Percentiles rank a stretch among this genome's conserved stretches.
Conservation (phyloP, 1,139 yeast species). For the Arxiozyma slooffiae region DNA sequence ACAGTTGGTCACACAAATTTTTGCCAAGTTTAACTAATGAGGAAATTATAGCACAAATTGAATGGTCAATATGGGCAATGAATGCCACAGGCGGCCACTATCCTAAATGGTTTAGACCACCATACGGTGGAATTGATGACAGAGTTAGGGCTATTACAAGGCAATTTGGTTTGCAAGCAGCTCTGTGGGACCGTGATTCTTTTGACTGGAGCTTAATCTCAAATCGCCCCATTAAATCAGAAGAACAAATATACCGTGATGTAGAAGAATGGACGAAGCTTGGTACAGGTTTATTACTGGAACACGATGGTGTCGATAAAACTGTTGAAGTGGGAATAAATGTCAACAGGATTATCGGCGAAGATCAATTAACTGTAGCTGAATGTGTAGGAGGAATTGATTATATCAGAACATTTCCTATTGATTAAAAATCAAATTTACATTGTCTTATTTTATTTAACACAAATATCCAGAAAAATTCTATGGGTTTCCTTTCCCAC, state of each 20-base stretch:
- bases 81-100: conserved; percentile 82
- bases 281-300: conserved; percentile 60
- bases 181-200: conserved; percentile 85
- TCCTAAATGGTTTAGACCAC: conserved; percentile 95
- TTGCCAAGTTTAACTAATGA: conserved; percentile 71
- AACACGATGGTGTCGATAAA: conserved; percentile 64
- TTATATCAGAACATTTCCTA: conserved; percentile 23
- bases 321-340: conserved; percentile 65
- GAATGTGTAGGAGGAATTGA: conserved; percentile 63
- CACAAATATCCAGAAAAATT: neutral
- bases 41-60: conserved; percentile 74
- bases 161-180: conserved; percentile 80
- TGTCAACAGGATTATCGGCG: conserved; percentile 43
- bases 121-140: conserved; percentile 89
- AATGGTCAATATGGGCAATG: conserved; percentile 98
- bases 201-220: conserved; percentile 76
- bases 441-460: too few species aligned
- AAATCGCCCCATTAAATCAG: conserved; percentile 34
- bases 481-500: too few species aligned
- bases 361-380: conserved; percentile 65
- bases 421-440: neutral
- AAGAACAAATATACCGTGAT: conserved; percentile 44
- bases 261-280: conserved; percentile 42
- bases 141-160: conserved; percentile 70
- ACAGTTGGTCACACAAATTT: conserved; percentile 88